Evolutionary conservation across 306 rosid species (phyloP), one percentile per base, ranked within the genome.

Genomic region (Dalbergia cultrata): DNA sequence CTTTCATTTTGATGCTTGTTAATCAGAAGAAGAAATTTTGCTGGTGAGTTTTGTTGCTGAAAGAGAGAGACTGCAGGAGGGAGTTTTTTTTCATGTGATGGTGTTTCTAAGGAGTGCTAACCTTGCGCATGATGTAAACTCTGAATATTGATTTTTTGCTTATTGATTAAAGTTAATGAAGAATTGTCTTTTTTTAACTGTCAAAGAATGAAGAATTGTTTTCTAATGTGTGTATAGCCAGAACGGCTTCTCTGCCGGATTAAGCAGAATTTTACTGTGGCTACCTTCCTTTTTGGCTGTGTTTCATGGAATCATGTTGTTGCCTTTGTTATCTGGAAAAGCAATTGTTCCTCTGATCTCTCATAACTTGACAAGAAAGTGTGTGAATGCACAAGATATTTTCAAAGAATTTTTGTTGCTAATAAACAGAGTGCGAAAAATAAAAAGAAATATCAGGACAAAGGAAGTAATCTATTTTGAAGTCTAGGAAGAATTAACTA

Each of bases 11-110:
- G 62, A 77, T 84, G 53, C 53, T 41, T 80, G 81, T 79, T 37
- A 17, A 49, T 75, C 89, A 95, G 99, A 95, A 87, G 78, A 90
- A 94, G 90, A 91, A 73, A 84, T 89, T 83, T 75, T 96, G 97
- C 97, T 89, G 93, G 98, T 96, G 86, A 90, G 50, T 67, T 70
- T 47, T 77, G 72, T 74, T 71, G 81, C 84, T 8, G 80, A 81
- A 82, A 75, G 76, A 49, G 76, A 49, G 78, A 67, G 79, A 69
- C 67, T 70, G 63, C 84, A 33, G 63, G 74, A 60, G 75, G 83
- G 44, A 53, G 77, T 59, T 82, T 81, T 82, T 81, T 81, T 66
- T 31, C 75, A 43, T 41, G 26, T 33, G 34, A 52, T 0, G 49
- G 44, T 31, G 75, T 77, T 71, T 56, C 62, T 54, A 54, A 63